Evolutionary conservation across 495 filamentous ascomycete genomes (phyloP), one percentile per base, ranked within the genome.

Genomic region (Penicillium manginii): DNA sequence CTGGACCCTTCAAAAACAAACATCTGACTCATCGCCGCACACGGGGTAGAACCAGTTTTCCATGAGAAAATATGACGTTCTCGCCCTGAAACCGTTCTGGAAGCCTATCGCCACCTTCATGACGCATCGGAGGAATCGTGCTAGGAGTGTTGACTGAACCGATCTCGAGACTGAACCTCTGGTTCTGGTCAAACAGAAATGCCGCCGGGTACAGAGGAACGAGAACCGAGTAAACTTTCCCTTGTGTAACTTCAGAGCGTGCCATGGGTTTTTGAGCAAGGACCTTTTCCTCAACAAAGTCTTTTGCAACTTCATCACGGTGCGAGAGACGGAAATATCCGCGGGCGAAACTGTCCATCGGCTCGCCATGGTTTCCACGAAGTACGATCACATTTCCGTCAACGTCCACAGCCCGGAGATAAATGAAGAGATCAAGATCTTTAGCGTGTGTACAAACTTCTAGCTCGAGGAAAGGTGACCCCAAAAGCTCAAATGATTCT

Each of bases 51-150:
- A 37, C 33, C 10, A 37, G 8, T 15, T 8, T 37, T 15, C 33
- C 33, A 37, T 37, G 33, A 10, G 33, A 37, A 8, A 37, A 37
- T 3, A 37, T 33, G 12, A 52, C 17, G 14, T 50, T 52, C 29
- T 52, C 10, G 4, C 50, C 50, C 26, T 33, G 15, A 52, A 52
- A 52, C 14, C 50, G 17, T 1, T 35, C 50, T 4, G 2, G 2
- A 0, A 33, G 1, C 8, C 50, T 33, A n/a, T 52, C 50, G 2
- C 50, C 50, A 12, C 50, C 50, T n/a, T 52, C 50, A 52, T 52
- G 50, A 4, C 50, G 50, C 50, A 52, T 52, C 1, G 50, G 50
- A 18, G 50, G 50, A 10, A 52, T 52, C 7, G 31, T 52, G 33
- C 15, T 39, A 17, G 6, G 1, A 5, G 50, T 52, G 21, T 52